Base-by-base conservation (phyloP, 352 stramenopile genomes). In the Pseudoperonospora humuli region DNA sequence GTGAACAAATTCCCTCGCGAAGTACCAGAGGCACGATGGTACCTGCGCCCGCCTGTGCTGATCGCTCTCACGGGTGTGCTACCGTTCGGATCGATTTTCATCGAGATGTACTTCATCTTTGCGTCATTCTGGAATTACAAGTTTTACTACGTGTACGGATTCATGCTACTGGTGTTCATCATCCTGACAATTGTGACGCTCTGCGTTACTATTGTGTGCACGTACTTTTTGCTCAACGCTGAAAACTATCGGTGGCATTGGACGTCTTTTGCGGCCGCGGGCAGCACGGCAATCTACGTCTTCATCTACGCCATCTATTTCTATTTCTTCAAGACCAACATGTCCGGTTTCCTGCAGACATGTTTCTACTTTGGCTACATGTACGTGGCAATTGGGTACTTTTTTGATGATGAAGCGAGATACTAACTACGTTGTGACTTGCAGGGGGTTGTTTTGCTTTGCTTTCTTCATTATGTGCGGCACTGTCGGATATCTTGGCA, bases 81-180 rank as follows among this genome's bases (percentile, higher is more conserved):
- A 11, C 96, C 94, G 28, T 99, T 99, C 45, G 97, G 95, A 27
- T 97, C 86, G 33, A 99, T 99, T 64, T 99, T 99, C 63, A 99
- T 99, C 61, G 97, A 99, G 74, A 97, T 99, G 68, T 99, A 99
- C 72, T 99, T 99, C 80, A 98, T 99, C 62, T 97, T 99, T 61
- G 97, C 96, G 5, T 98, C 93, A 28, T 97, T 99, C 53, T 99
- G 96, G 96, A 98, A 97, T 69, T 99, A 99, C 89, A 99, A 99
- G 74, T 99, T 98, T 70, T 99, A 99, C 75, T 98, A 99, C 70
- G 96, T 99, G 10, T 99, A 99, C 69, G 96, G 96, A 38, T 99
- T 99, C 67, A 93, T 99, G 68, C 75, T 99, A 45, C 79, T 98
- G 36, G 95, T 98, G 14, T 98, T 98, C 65, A 60, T 95, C 39